Evolutionary conservation across 257 asterid genomes (phyloP).

Genomic region (Mitragyna speciosa): DNA sequence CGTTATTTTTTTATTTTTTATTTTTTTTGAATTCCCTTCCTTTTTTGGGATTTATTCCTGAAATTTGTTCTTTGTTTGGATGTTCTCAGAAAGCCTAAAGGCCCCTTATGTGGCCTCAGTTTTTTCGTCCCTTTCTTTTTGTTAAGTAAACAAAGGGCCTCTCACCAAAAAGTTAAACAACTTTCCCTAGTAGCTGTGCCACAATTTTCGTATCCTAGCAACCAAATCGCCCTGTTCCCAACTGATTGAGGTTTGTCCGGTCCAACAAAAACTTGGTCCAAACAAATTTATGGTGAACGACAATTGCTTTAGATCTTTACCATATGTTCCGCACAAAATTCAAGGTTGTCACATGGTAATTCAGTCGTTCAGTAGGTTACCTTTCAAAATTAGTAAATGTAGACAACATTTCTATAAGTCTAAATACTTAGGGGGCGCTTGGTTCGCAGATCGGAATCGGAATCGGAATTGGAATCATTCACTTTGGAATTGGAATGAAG

Average conservation of each 20-base stretch:
- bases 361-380: no score
- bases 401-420: not conserved
- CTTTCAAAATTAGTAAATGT: not conserved
- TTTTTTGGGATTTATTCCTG: slow-evolving; percentile 22
- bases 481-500: no score
- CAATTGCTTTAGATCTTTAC: not conserved
- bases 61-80: slow-evolving; percentile 34
- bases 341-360: no score
- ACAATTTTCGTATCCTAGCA: slow-evolving; percentile 16
- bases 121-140: slow-evolving; percentile 11
- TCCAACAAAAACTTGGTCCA: slow-evolving; percentile 1
- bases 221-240: slow-evolving; percentile 2
- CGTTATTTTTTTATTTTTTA: slow-evolving; percentile 39
- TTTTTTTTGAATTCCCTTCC: no score
- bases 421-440: no score
- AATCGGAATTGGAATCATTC: no score
- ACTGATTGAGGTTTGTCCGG: not conserved
- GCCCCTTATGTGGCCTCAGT: slow-evolving; percentile 2
- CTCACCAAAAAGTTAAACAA: slow-evolving; percentile 10
- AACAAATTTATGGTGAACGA: not conserved
- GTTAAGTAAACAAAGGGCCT: slow-evolving; percentile 7
- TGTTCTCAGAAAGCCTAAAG: slow-evolving; percentile 18
- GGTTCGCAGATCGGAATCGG: no score
- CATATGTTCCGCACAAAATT: no score
- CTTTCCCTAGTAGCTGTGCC: slow-evolving; percentile 17